Evolutionary conservation across 2,329 filamentous ascomycete species (phyloP), one percentile per base, ranked within the genome.

Genomic region (Phaeomoniella chlamydospora): DNA sequence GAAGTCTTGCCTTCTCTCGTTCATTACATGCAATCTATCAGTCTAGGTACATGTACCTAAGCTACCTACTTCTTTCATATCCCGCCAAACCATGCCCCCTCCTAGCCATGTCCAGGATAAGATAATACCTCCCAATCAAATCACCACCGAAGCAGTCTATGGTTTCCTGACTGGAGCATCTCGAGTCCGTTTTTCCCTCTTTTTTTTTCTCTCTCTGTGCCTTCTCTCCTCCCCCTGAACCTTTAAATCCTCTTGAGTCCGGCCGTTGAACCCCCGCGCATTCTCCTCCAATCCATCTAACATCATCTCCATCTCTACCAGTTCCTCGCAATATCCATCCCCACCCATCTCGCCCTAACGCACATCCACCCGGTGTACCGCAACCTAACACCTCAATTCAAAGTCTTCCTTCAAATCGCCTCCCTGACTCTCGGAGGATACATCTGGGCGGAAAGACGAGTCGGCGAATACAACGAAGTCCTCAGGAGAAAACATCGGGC

Each of bases 311-410:
- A 10, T 12, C 31, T 15, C 15, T 10, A 10, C 15, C 31, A 36
- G 32, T 65, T 61, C 44, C 59, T 59, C 42, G 57, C 58, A 18
- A 55, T 64, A 39, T 62, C 59, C n/a, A 56, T 65, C 37, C 46
- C 62, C 15, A 55, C 58, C 2, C 61, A 65, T 45, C 54, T 64
- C 50, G 58, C 62, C 38, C 46, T 65, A 41, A 53, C 49, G 36
- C 52, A 59, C 34, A 45, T 47, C 4, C 56, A 56, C 29, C 58
- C 52, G 17, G 42, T 67, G 29, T 67, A 67, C 45, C 61, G 62
- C 15, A 56, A 58, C 4, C 45, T 67, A 39, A 67, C 64, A 11
- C 52, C 59, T 31, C 64, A 67, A 41, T 67, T 65, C 49, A 67
- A 67, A 41, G 56, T 64, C 17, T 66, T 64, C 42, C 44, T 67